Conservation (phyloP, 306 rosid genomes). For the Parietaria judaica region DNA sequence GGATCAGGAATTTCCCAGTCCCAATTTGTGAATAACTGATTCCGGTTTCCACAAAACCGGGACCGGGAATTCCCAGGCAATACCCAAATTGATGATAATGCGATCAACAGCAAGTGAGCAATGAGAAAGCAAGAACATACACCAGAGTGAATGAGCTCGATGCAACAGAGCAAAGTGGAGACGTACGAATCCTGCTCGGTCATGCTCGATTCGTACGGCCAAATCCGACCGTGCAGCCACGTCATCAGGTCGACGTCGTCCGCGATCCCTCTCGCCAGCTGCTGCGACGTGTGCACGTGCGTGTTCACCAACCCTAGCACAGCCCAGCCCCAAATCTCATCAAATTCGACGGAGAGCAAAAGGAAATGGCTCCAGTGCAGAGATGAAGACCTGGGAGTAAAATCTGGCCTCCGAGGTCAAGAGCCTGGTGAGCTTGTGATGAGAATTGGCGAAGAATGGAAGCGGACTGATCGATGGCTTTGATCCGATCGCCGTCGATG, state of each 20-base stretch:
- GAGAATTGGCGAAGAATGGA: constrained; percentile 40
- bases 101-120: no score
- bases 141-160: constrained; percentile 78
- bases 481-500: constrained; percentile 38
- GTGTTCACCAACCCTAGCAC: constrained; percentile 59
- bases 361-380: neutral
- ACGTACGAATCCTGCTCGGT: constrained; percentile 62
- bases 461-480: constrained; percentile 52
- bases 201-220: constrained; percentile 93
- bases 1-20: no score
- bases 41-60: no score
- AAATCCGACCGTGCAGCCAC: constrained; percentile 75
- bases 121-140: constrained; percentile 21
- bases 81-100: no score
- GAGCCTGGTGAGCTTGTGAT: constrained; percentile 23
- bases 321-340: neutral
- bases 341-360: neutral
- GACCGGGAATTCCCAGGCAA: no score
- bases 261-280: constrained; percentile 75
- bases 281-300: constrained; percentile 82
- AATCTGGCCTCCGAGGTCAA: constrained; percentile 57
- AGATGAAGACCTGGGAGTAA: constrained; percentile 51
- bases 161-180: constrained; percentile 70
- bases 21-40: no score
- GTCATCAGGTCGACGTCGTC: constrained; percentile 89